Evolutionary conservation across 1,284 basidiomycete genomes (phyloP), one percentile per base, ranked within the genome.

Genomic region (Ceratobasidium sp.): DNA sequence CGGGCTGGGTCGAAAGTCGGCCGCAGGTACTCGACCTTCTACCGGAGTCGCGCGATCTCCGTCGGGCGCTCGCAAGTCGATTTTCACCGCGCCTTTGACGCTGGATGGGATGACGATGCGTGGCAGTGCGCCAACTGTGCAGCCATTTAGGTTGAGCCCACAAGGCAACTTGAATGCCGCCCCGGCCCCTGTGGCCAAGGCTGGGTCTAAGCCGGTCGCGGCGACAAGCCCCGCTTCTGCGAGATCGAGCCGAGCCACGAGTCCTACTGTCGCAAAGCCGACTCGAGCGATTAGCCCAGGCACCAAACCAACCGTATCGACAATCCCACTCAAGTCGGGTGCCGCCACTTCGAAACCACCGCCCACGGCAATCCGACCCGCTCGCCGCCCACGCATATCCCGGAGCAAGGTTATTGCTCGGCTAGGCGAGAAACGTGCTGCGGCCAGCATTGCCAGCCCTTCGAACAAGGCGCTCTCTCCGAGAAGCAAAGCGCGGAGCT

Each of bases 371-470:
- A 12, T 35, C 17, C 54, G 67, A 49, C 77, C 80, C 34, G 82
- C 82, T 13, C 84, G 88, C 71, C 87, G 86, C 74, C 90, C 90
- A 3, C 85, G 89, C 10, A 89, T 92, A 71, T 92, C 90, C 40
- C 84, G 90, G 27, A 89, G 89, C 29, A 87, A 86, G 70, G 88
- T 92, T 40, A 90, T 92, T 57, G 88, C 90, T 0, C 85, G 82
- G 74, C 79, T 92, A 27, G 89, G 87, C 4, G 87, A 87, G n/a
- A 87, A 91, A 76, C 84, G 89, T 7, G 85, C 83, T 22, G 83
- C 79, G 3, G 78, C 73, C 5, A 73, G 72, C 69, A 72, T 64
- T 43, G 50, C 50, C 13, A 65, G 38, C 15, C 31, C 43, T 12
- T 6, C 43, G 5, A 40, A 17, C 38, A 40, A 40, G 38, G 60